Conservation (phyloP, 1,284 basidiomycete species). For the Wallemia mellicola region DNA sequence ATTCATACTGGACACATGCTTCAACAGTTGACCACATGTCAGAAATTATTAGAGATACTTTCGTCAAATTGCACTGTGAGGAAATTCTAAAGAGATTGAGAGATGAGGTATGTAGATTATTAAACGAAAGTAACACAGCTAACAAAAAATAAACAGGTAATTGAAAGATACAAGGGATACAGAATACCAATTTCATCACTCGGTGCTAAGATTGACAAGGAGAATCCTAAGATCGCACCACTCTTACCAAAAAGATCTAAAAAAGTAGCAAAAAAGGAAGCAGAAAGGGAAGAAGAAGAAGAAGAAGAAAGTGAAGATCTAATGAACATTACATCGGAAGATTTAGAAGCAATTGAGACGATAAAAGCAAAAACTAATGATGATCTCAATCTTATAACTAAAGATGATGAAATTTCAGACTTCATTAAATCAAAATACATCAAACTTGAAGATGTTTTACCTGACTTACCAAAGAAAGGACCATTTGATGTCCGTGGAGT, state of each 20-base stretch:
- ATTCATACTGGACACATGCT: constrained; percentile 98
- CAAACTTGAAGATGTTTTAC: constrained; percentile 42
- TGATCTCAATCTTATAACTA: background rate
- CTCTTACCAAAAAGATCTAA: background rate
- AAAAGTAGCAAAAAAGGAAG: background rate
- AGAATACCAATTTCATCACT: constrained; percentile 35
- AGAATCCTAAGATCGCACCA: background rate
- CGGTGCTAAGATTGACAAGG: constrained; percentile 9
- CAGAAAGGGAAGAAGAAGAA: background rate
- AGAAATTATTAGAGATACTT: constrained; percentile 62
- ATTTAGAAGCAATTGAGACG: constrained; percentile 9
- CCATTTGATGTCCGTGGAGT: constrained; percentile 63
- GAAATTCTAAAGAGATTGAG: constrained; percentile 34
- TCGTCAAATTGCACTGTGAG: constrained; percentile 67
- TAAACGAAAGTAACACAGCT: background rate
- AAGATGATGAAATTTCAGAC: constrained; percentile 1
- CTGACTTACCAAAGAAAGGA: constrained; percentile 58
- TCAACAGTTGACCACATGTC: constrained; percentile 69
- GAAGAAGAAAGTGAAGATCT: constrained; percentile 5
- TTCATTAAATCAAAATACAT: constrained; percentile 25
- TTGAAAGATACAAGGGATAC: constrained; percentile 42
- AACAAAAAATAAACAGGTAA: constrained; percentile 26
- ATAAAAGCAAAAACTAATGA: background rate
- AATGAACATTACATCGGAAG: constrained; percentile 6
- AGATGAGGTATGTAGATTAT: constrained; percentile 14